Conservation (phyloP, 768 basidiomycete genomes). For the Rubroboletus satanas region DNA sequence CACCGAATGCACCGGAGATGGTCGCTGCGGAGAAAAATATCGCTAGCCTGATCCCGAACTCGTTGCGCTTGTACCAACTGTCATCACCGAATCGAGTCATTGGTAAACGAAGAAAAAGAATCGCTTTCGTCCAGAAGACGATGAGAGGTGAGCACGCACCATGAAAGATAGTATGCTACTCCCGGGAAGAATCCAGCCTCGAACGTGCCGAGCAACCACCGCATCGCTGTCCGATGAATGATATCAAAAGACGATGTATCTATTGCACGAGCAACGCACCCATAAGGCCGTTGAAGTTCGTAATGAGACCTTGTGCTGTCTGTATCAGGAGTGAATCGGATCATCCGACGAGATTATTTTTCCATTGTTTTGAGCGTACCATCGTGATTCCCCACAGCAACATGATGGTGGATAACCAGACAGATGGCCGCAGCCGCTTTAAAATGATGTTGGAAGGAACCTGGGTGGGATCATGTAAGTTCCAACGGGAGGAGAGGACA, state of each 20-base stretch:
- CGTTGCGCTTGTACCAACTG: conserved; percentile 65
- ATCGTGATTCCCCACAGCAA: conserved; percentile 72
- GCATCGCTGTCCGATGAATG: conserved; percentile 44
- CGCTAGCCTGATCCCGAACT: conserved; percentile 64
- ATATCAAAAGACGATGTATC: neutral
- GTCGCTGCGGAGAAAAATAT: conserved; percentile 78
- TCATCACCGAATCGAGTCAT: conserved; percentile 24
- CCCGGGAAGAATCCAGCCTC: conserved; percentile 48
- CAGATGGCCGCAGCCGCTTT: conserved; percentile 68
- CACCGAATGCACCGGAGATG: conserved; percentile 79
- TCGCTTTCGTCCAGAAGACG: neutral
- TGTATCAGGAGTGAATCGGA: conserved; percentile 27
- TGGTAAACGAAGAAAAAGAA: conserved; percentile 27
- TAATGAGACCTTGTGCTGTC: conserved; percentile 71
- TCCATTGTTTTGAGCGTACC: conserved; percentile 35
- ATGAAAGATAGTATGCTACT: conserved; percentile 70
- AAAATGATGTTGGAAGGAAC: conserved; percentile 72
- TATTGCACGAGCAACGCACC: conserved; percentile 37
- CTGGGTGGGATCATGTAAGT: conserved; percentile 17
- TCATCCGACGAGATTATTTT: neutral
- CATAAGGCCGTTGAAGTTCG: conserved; percentile 65
- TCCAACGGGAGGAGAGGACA: neutral
- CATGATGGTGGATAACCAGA: conserved; percentile 77
- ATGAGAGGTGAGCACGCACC: conserved; percentile 38
- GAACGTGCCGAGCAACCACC: conserved; percentile 69